phyloP scores from a whole-genome alignment of 257 asterid genomes.

The Henckelia pumila region DNA sequence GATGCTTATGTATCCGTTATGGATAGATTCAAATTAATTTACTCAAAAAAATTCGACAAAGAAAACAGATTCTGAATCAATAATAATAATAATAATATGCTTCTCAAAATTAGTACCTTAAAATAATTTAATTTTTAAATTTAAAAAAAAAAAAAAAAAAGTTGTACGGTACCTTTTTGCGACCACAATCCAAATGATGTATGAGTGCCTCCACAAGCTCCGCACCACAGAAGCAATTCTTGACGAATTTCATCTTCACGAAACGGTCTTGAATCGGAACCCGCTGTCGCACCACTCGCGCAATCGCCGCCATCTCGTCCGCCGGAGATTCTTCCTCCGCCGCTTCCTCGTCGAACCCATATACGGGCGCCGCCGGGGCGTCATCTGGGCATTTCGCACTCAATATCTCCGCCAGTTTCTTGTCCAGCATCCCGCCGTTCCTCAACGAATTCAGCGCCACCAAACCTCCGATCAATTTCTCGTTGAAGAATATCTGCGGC shows the following conservation, averaged over 20 bases:
- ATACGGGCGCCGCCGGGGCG: constrained; percentile 79
- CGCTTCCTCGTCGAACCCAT: constrained; percentile 67
- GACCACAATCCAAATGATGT: constrained; percentile 70
- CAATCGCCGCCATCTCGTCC: constrained; percentile 68
- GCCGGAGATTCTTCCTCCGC: constrained; percentile 37
- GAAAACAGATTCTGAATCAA: not conserved
- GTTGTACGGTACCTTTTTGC: constrained; percentile 50
- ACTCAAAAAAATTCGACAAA: not conserved
- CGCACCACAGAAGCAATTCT: constrained; percentile 78
- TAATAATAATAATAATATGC: too few relatives aligned
- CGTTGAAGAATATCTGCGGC: constrained; percentile 87
- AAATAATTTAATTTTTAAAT: too few relatives aligned
- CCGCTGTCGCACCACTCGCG: constrained; percentile 57
- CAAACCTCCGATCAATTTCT: constrained; percentile 72
- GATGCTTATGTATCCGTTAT: too few relatives aligned
- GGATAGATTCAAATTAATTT: not conserved
- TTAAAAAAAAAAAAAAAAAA: not conserved
- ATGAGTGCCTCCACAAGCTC: constrained; percentile 80
- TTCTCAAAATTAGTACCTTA: too few relatives aligned
- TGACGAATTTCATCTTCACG: constrained; percentile 78
- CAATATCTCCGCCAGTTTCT: constrained; percentile 68
- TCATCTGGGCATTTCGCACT: constrained; percentile 71
- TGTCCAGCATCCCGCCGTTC: constrained; percentile 71
- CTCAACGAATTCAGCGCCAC: constrained; percentile 80
- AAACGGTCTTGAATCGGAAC: constrained; percentile 88